Evolutionary conservation across 1,139 yeast species (phyloP).

Genomic region (Pichia sp.): DNA sequence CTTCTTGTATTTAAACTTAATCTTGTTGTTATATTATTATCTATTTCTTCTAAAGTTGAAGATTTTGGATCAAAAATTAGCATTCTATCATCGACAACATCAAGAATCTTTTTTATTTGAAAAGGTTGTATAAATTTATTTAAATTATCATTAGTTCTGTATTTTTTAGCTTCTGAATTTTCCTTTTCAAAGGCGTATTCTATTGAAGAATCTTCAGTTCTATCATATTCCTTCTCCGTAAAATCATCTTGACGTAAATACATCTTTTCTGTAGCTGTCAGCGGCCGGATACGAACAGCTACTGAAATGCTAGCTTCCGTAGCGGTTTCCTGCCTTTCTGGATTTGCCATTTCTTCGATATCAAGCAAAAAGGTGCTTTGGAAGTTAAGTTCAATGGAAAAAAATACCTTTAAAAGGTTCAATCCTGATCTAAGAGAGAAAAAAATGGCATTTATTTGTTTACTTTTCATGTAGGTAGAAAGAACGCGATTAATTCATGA

Average conservation of each 20-base stretch:
- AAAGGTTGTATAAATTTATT: constrained; percentile 2
- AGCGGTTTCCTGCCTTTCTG: not conserved
- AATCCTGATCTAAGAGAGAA: too few relatives aligned
- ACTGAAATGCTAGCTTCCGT: constrained; percentile 66
- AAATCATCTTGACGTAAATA: constrained; percentile 25
- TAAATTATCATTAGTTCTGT: not conserved
- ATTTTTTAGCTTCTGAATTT: not conserved
- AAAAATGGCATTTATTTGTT: too few relatives aligned
- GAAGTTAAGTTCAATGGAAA: too few relatives aligned
- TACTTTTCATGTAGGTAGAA: too few relatives aligned
- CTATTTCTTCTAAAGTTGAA: constrained; percentile 58
- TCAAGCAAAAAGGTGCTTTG: not conserved
- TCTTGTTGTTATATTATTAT: constrained; percentile 21
- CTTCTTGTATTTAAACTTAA: constrained; percentile 19
- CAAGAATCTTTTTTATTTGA: constrained; percentile 57
- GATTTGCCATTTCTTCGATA: not conserved
- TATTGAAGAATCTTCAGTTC: not conserved
- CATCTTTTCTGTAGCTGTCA: constrained; percentile 51
- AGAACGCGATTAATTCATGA: too few relatives aligned
- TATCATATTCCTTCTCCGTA: too few relatives aligned
- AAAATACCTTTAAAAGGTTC: too few relatives aligned
- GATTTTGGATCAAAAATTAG: constrained; percentile 85
- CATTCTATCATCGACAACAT: constrained; percentile 86
- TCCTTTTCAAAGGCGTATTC: constrained; percentile 4
- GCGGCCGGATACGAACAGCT: constrained; percentile 81